Conservation (phyloP, 2,329 filamentous ascomycete species). For the Penicillium glabrum region DNA sequence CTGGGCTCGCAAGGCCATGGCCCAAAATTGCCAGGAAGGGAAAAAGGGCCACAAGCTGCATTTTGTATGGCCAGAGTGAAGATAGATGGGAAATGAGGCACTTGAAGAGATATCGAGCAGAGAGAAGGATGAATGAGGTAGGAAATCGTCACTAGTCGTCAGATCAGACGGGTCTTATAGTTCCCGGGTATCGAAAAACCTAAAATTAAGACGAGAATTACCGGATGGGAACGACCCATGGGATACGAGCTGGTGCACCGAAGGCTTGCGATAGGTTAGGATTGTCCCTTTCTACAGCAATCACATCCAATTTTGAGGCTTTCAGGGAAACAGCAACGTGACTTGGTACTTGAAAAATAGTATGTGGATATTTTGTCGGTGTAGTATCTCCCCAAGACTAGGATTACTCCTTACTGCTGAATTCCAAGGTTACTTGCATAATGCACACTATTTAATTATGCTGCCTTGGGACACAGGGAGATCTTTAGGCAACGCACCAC, state of each 20-base stretch:
- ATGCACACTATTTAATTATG: too few relatives aligned
- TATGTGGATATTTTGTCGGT: too few relatives aligned
- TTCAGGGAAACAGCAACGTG: too few relatives aligned
- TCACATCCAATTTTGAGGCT: too few relatives aligned
- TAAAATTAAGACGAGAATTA: background rate
- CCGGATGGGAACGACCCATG: background rate
- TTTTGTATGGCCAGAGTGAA: background rate
- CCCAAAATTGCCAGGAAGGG: background rate
- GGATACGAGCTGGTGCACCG: background rate
- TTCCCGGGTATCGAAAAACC: background rate
- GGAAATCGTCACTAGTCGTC: background rate
- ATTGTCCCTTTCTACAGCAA: too few relatives aligned
- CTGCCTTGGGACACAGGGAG: too few relatives aligned
- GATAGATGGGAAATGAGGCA: background rate
- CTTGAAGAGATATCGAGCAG: background rate
- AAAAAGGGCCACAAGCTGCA: background rate
- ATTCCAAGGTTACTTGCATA: too few relatives aligned
- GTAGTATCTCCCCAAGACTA: too few relatives aligned
- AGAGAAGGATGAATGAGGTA: background rate
- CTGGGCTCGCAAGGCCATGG: background rate
- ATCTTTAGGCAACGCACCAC: too few relatives aligned
- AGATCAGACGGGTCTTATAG: background rate
- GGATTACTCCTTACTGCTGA: too few relatives aligned
- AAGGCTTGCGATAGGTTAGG: background rate
- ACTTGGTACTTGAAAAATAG: too few relatives aligned